Base-by-base conservation (phyloP, 2,329 filamentous ascomycete species). In the Erysiphe neolycopersici region DNA sequence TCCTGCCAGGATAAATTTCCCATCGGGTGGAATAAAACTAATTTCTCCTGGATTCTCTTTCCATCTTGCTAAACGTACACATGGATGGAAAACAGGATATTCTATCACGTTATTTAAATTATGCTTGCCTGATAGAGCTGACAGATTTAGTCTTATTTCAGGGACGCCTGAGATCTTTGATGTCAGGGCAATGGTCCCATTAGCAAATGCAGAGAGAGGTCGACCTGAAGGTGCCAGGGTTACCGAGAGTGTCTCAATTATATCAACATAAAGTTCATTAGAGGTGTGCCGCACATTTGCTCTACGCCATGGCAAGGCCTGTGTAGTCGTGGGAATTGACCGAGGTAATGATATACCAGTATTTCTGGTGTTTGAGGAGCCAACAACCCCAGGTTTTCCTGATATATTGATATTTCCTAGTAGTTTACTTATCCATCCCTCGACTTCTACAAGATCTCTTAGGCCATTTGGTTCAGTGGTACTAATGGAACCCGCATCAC, bases 11-110 rank as follows among this genome's bases (percentile, higher is more conserved):
- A 93, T 79, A 58, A 95, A 98, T 38, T 83, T 73, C 30, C 89
- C 89, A 58, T 98, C 89, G 0, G 89, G 89, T 1, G 89, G 89
- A 12, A 98, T 73, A 54, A 98, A 98, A 56, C 82, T 92, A n/a
- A 98, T 65, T 50, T 93, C 80, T 3, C 89, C 89, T 0, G 85
- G 83, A 44, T 73, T 71, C 52, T 92, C 82, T 52, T 77, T 77
- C 89, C 89, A 98, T 49, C 76, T 70, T n/a, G 78, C 79, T 3
- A 98, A 64, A 16, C 89, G 70, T 9, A 98, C 89, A 54, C 89
- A 95, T 0, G 89, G 89, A 57, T 98, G 89, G 53, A 98, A 98
- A 0, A 94, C 84, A 1, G 87, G 89, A 1, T 93, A 64, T 50
- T 91, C 78, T 58, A 98, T 73, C 32, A 85, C 69, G 48, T 70